These are phyloP conservation scores for Colletotrichum falcatum DNA, from an alignment of 2,329 filamentous ascomycete species.

Conservation along the genomic window DNA sequence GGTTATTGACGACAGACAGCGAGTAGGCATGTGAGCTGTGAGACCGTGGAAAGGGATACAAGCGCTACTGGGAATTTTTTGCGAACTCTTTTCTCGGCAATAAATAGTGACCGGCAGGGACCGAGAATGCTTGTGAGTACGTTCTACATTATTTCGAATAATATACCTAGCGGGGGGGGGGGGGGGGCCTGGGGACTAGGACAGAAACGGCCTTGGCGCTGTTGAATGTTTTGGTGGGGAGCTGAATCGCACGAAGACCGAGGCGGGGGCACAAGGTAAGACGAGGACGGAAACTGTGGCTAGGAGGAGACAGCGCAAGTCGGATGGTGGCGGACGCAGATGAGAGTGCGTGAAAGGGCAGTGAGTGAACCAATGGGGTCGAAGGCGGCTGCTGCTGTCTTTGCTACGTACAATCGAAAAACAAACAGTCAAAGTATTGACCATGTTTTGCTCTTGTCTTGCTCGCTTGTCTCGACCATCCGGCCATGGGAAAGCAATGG, in stretches of 20 bases:
- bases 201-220: constrained; percentile 21
- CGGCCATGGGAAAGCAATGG: constrained; percentile 17
- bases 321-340: neutral
- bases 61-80: constrained; percentile 21
- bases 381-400: neutral
- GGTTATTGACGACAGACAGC: constrained; percentile 3
- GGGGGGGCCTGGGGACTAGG: constrained; percentile 15
- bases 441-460: constrained; percentile 8
- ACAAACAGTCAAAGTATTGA: neutral
- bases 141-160: neutral
- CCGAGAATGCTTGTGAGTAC: constrained; percentile 17
- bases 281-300: constrained; percentile 33
- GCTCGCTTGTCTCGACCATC: constrained; percentile 8
- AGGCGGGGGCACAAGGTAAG: constrained; percentile 19
- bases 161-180: no score
- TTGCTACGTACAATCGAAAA: neutral
- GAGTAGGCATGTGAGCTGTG: constrained; percentile 15
- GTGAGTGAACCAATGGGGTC: neutral
- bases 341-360: neutral
- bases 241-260: constrained; percentile 29
- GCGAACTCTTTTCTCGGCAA: constrained; percentile 13
- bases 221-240: constrained; percentile 7
- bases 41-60: constrained; percentile 29
- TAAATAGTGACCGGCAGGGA: constrained; percentile 24
- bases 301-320: constrained; percentile 13